Evolutionary conservation across 345 rosid species (phyloP), one percentile per base, ranked within the genome.

Genomic region (Erodium maritimum): DNA sequence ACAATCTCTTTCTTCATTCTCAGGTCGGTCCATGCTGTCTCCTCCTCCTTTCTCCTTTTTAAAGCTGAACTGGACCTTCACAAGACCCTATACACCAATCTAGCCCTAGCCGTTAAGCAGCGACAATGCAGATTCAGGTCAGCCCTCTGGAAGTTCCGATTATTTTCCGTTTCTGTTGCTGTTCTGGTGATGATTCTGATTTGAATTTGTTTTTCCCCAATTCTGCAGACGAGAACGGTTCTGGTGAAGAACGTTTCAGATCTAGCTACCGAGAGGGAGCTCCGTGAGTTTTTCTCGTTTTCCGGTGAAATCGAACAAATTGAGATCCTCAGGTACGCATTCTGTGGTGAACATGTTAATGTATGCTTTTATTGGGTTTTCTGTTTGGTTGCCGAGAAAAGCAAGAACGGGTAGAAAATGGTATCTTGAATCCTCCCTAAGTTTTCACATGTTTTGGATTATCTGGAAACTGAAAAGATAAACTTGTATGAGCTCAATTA

Each of bases 271-370:
- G 94, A 87, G 82, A 80, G 95, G n/a, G 99, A 93, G 85, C 81
- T 89, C 85, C 88, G 82, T 63, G 99, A 93, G 84, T 93, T 93
- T 73, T 93, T 93, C 84, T 93, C 99, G 46, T 89, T 87, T 69
- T 83, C 99, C 33, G 99, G 99, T 21, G 94, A 81, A 64, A 83
- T 93, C 58, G 90, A 93, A 21, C 85, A 69, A 67, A 72, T 89
- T 62, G 69, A 80, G 71, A 77, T 89, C 65, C 74, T 16, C 9
- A 66, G 82, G 99, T 93, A 64, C 37, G 71, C 55, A 56, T 16
- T 25, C 34, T 19, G 18, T 17, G 37, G 19, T 11, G 18, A 21
- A 54, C 9, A 2, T 29, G 37, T 29, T 29, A 5, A 29, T 34
- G 13, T 14, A 17, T 9, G 52, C 19, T 52, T 7, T 29, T 20